Conservation (phyloP, 495 filamentous ascomycete species). For the Penicillium pancosmium region DNA sequence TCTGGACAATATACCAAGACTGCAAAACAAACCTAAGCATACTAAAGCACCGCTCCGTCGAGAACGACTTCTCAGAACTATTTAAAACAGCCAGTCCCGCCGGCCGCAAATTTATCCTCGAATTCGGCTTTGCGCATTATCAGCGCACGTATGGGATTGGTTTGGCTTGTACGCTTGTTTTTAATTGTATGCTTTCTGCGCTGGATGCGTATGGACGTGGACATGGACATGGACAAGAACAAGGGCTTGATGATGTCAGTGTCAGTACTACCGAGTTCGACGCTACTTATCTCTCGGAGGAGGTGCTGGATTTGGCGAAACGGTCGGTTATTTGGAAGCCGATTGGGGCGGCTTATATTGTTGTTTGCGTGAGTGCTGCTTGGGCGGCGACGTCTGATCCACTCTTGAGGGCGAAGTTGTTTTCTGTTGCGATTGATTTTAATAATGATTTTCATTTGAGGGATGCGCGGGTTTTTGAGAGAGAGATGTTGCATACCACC, state of each 20-base stretch:
- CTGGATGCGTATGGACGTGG: slow-evolving; percentile 13
- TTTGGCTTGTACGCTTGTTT: slow-evolving; percentile 31
- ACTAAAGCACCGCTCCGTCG: slow-evolving; percentile 18
- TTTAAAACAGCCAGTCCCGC: not conserved
- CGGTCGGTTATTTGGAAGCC: slow-evolving; percentile 32
- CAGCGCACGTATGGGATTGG: slow-evolving; percentile 39
- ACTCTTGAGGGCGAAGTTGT: slow-evolving; percentile 15
- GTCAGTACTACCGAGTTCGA: slow-evolving; percentile 17
- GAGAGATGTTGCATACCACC: slow-evolving; percentile 15
- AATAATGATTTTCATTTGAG: slow-evolving; percentile 27
- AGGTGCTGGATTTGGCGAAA: slow-evolving; percentile 34
- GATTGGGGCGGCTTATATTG: slow-evolving; percentile 36
- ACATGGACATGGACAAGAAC: not conserved
- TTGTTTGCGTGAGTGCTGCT: slow-evolving; percentile 31
- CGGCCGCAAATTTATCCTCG: not conserved
- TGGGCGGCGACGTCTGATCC: slow-evolving; percentile 31
- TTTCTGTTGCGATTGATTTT: slow-evolving; percentile 29
- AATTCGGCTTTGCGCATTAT: slow-evolving; percentile 31
- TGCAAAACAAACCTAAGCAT: slow-evolving; percentile 24
- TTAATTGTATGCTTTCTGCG: slow-evolving; percentile 36
- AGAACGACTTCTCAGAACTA: slow-evolving; percentile 12
- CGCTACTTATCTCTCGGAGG: slow-evolving; percentile 26
- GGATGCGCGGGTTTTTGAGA: not conserved
- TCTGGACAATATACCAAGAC: slow-evolving; percentile 28
- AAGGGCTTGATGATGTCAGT: not conserved